A percentile compares a stretch with the other conserved stretches of the same genome.
Evolutionary conservation across 805 yeast species (phyloP).

Genomic region (Candida montana): DNA sequence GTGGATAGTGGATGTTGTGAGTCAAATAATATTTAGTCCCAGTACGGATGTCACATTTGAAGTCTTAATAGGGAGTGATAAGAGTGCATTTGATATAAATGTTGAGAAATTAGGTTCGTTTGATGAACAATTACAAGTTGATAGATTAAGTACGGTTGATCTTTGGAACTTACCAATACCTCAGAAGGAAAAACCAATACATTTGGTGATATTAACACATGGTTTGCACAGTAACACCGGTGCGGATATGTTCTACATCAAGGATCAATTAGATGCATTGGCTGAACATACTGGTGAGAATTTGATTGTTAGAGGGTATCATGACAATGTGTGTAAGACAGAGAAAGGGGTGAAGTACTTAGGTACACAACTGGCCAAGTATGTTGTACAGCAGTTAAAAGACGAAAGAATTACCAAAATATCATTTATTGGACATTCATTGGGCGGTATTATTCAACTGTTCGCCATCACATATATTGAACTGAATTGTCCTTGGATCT

Average conservation of each 20-base stretch:
- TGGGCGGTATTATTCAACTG: conserved; percentile 75
- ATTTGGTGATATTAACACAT: conserved; percentile 67
- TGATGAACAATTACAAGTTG: conserved; percentile 37
- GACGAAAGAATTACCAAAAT: conserved; percentile 43
- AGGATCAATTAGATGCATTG: conserved; percentile 55
- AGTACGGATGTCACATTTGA: conserved; percentile 61
- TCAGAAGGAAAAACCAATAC: conserved; percentile 40
- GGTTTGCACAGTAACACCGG: conserved; percentile 75
- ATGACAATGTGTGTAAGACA: conserved; percentile 70
- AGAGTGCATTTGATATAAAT: conserved; percentile 20
- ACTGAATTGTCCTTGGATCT: conserved; percentile 65
- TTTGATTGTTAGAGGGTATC: conserved; percentile 61
- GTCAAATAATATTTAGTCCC: conserved; percentile 66
- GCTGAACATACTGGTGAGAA: conserved; percentile 41
- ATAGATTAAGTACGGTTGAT: conserved; percentile 53
- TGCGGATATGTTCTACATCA: conserved; percentile 69
- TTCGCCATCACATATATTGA: conserved; percentile 72
- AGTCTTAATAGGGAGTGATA: conserved; percentile 42
- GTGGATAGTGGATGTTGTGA: conserved; percentile 68
- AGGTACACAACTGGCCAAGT: conserved; percentile 69
- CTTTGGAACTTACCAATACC: conserved; percentile 65
- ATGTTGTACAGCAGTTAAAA: conserved; percentile 42
- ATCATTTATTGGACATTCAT: conserved; percentile 73
- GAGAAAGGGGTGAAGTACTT: conserved; percentile 72
- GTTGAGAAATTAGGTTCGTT: conserved; percentile 29